phyloP scores from a whole-genome alignment of 2,329 filamentous ascomycete genomes.

The Cryphonectria carpinicola region DNA sequence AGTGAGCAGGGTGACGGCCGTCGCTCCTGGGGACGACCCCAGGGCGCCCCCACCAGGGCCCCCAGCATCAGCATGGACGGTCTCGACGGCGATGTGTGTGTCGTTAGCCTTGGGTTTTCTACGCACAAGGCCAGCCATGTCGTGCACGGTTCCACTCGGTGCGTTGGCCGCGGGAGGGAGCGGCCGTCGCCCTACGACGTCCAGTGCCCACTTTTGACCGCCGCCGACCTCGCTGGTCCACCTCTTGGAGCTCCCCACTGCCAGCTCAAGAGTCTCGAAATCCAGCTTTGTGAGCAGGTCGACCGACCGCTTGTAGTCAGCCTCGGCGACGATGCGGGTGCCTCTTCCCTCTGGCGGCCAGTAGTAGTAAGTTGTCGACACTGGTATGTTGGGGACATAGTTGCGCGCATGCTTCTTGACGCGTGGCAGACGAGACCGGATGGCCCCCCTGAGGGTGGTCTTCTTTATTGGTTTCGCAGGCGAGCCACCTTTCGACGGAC shows the following conservation, averaged over 20 bases:
- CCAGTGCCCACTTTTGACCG: constrained; percentile 56
- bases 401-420: constrained; percentile 63
- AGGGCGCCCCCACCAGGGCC: background rate
- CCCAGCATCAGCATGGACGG: no score
- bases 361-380: constrained; percentile 63
- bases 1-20: constrained; percentile 20
- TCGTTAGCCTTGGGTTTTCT: constrained; percentile 42
- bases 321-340: constrained; percentile 64
- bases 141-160: constrained; percentile 42
- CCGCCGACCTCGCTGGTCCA: constrained; percentile 72
- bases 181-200: constrained; percentile 47
- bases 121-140: constrained; percentile 53
- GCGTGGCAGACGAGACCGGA: constrained; percentile 65
- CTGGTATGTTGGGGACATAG: constrained; percentile 53
- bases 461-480: constrained; percentile 50
- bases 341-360: constrained; percentile 69
- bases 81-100: constrained; percentile 39
- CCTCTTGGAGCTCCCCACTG: constrained; percentile 65
- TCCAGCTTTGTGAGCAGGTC: constrained; percentile 75
- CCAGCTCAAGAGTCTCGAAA: constrained; percentile 68
- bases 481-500: constrained; percentile 27
- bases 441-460: constrained; percentile 57
- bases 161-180: background rate
- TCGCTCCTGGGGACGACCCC: background rate
- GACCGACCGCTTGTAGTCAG: constrained; percentile 67